Evolutionary conservation across 495 filamentous ascomycete species (phyloP), one percentile per base, ranked within the genome.

Genomic region (Aspergillus steynii): DNA sequence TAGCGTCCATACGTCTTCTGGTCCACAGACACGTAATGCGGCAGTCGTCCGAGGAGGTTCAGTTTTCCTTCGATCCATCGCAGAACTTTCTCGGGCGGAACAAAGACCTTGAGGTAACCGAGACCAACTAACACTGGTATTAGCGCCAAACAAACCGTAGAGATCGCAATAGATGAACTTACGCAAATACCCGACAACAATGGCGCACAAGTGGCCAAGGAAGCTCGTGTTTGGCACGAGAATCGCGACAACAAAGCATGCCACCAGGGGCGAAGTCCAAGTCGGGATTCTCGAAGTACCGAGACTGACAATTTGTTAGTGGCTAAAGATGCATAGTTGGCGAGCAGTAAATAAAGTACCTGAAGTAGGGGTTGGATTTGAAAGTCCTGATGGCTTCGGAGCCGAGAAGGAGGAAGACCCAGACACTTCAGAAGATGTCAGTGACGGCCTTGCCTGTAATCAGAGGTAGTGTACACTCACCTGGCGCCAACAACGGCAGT

Each of bases 1-100:
- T 94, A 96, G 52, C 93, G 83, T n/a, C 93, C 93, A 68, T 92
- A 96, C n/a, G 90, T 96, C 83, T 96, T 96, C 71, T 96, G 93
- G 68, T 97, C 93, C 12, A 97, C 85, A 25, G 89, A 93, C 15
- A 97, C 87, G 67, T 96, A 97, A 74, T 94, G 89, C 15, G 93
- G 92, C 45, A 96, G 74, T 59, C 90, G 81, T 14, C 86, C 90
- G 3, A 96, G 79, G 25, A 96, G 82, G 64, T 96, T 94, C 55
- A 96, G 67, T 71, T 91, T 96, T 25, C 84, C 83, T 74, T 97
- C 93, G 54, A 96, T 85, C 84, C 85, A 96, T 52, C 93, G 81
- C 46, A 96, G 77, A 29, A 88, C 74, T 77, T 86, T 87, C 67
- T 96, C 93, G 0, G 91, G 92, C 29, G 93, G 93, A 34, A 88